Conservation (phyloP, 1,284 basidiomycete genomes). For the Leccinum pachyderme region DNA sequence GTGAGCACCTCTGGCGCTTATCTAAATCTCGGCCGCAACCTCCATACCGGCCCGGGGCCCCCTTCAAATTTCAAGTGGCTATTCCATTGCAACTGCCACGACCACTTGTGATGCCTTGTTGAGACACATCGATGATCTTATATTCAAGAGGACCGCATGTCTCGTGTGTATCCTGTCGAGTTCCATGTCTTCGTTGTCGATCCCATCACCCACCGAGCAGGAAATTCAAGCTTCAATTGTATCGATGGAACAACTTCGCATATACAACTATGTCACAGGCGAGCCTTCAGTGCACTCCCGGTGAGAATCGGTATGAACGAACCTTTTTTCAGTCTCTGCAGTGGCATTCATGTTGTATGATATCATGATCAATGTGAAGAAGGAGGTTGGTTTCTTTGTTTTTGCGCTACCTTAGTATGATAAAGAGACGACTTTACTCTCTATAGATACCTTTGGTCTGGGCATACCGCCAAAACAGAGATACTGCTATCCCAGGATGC, state of each 20-base stretch:
- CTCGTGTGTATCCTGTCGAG: not conserved
- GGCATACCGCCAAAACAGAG: constrained; percentile 3
- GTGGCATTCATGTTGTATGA: constrained; percentile 21
- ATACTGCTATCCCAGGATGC: not conserved
- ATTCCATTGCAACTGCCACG: not conserved
- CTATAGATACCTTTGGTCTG: constrained; percentile 21
- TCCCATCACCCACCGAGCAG: not conserved
- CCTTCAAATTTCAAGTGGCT: not conserved
- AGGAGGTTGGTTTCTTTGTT: constrained; percentile 10
- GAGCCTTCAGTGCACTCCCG: not conserved
- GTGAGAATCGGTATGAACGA: not conserved
- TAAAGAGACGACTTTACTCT: not conserved
- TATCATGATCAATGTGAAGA: constrained; percentile 19
- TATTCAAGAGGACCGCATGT: not conserved
- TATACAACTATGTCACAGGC: constrained; percentile 15
- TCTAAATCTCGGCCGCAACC: not conserved
- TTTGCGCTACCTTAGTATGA: not conserved
- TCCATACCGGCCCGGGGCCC: not conserved
- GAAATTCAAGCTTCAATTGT: constrained; percentile 1
- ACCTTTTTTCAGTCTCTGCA: constrained; percentile 14
- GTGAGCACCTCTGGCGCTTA: not conserved
- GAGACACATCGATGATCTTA: not conserved
- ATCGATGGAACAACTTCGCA: constrained; percentile 8
- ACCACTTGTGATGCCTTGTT: not conserved
- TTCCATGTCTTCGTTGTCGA: constrained; percentile 9